These are phyloP conservation scores for Babesia bigemina DNA, from an alignment of 169 alveolate genomes.

Conservation along the genomic window DNA sequence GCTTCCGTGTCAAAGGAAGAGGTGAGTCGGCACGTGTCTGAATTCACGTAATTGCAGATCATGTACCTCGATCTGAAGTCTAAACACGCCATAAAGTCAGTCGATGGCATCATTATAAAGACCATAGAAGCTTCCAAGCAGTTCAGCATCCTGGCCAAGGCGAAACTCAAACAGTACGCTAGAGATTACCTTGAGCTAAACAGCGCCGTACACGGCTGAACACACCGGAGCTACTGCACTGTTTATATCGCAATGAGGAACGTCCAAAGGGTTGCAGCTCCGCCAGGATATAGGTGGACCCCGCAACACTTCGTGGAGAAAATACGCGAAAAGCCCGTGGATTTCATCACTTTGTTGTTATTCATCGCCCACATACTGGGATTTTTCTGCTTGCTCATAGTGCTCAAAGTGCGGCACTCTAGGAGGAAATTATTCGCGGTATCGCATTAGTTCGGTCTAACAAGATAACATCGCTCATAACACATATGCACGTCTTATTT, in stretches of 20 bases:
- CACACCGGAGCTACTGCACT: background rate
- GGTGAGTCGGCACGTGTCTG: constrained; percentile 8
- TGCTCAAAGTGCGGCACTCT: constrained; percentile 36
- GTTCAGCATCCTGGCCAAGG: constrained; percentile 48
- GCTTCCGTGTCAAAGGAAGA: constrained; percentile 41
- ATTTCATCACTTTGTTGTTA: constrained; percentile 20
- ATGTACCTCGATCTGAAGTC: constrained; percentile 58
- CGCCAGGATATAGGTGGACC: constrained; percentile 51
- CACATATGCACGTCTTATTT: no score
- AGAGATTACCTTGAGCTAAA: constrained; percentile 26
- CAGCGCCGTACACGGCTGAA: constrained; percentile 12
- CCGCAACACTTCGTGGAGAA: constrained; percentile 13
- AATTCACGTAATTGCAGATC: constrained; percentile 10
- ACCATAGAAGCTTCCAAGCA: constrained; percentile 26
- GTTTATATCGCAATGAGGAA: constrained; percentile 5
- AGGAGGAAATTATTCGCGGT: constrained; percentile 45
- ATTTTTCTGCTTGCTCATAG: constrained; percentile 37
- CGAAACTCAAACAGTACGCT: constrained; percentile 37
- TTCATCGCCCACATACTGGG: constrained; percentile 58
- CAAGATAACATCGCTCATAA: no score
- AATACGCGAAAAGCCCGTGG: constrained; percentile 50
- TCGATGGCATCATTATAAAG: constrained; percentile 16
- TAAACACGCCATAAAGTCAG: constrained; percentile 38
- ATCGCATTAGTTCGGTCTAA: constrained; percentile 7
- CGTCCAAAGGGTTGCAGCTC: constrained; percentile 43